phyloP scores from a whole-genome alignment of 2,329 filamentous ascomycete species.

The Diaporthe vexans region DNA sequence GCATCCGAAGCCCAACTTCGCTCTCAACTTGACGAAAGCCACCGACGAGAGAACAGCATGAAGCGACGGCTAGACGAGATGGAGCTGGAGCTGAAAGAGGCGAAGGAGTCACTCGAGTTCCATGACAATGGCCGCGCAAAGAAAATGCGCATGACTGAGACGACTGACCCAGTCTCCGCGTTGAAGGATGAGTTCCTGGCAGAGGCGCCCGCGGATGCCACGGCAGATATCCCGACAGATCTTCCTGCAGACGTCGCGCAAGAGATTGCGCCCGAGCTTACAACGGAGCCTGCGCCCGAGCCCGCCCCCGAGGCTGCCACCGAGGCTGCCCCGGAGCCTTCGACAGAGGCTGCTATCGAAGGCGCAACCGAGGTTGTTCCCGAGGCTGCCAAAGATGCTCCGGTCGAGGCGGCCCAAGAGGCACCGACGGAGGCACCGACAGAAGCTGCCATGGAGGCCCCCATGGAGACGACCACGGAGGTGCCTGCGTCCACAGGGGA shows the following conservation, averaged over 20 bases:
- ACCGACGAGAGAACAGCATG: slow-evolving; percentile 83
- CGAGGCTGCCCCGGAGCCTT: not conserved
- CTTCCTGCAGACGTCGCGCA: slow-evolving; percentile 11
- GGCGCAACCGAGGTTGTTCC: not conserved
- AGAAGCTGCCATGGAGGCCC: not conserved
- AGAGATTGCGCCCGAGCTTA: slow-evolving; percentile 16
- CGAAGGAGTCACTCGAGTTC: slow-evolving; percentile 47
- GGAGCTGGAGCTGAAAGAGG: slow-evolving; percentile 69
- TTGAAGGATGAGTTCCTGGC: slow-evolving; percentile 6
- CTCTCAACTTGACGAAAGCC: slow-evolving; percentile 80
- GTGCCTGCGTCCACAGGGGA: slow-evolving; percentile 18
- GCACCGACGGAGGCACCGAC: not conserved
- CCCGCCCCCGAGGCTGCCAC: not conserved
- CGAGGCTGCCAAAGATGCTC: not conserved
- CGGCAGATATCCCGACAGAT: slow-evolving; percentile 6
- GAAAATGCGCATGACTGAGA: slow-evolving; percentile 49
- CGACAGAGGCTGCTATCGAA: not conserved
- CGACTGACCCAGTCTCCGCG: slow-evolving; percentile 24
- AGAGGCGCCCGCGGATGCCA: slow-evolving; percentile 23
- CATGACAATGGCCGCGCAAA: slow-evolving; percentile 50
- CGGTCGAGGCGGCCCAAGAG: slow-evolving; percentile 24
- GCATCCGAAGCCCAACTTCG: slow-evolving; percentile 63
- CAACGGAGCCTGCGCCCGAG: not conserved
- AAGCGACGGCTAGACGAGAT: slow-evolving; percentile 87
- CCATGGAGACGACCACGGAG: slow-evolving; percentile 22